Evolutionary conservation across 306 rosid species (phyloP), one percentile per base, ranked within the genome.

Genomic region (Abrus precatorius): DNA sequence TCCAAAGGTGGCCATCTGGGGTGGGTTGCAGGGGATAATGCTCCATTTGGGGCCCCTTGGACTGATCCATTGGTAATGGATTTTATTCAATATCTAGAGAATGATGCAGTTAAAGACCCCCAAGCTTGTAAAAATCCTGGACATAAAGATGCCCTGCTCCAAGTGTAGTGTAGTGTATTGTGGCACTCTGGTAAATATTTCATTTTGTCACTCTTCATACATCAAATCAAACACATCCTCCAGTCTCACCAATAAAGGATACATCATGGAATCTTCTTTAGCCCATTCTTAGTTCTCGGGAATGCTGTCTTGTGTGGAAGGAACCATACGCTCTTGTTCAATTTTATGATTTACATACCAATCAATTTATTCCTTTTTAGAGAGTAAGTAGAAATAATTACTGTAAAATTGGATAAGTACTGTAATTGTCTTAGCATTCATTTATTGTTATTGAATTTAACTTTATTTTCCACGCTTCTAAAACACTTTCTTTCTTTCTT

Each of bases 1-100:
- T 90, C 99, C 34, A 82, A 93, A 84, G 99, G 99, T 30, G 98
- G 99, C 11, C 99, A 95, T 84, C 79, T 95, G 66, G 99, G 98
- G 27, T 93, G 98, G 99, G 92, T 95, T 78, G 99, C 99, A 49
- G 99, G 99, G 9, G 90, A 77, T 44, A 87, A 81, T 33, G 92
- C 98, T 73, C 99, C 99, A 9, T 30, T 82, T 3, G 97, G 99
- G 71, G 87, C 88, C 55, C 99, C 99, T 48, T 95, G 99, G 99
- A 88, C 97, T 27, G 98, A 95, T 88, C 87, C 88, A 3, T 56
- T 90, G 20, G 93, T 95, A 45, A 95, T 91, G 78, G 96, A 95
- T 68, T 95, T 89, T 85, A 91, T 95, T 69, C 83, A 93, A 82
- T 83, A 86, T 88, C 77, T 95, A 55, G 93, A 93, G 75, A 85